Percentiles rank a stretch among this genome's conserved stretches.
phyloP scores from a whole-genome alignment of 208 protist species.

The Trypanosoma lewisi region DNA sequence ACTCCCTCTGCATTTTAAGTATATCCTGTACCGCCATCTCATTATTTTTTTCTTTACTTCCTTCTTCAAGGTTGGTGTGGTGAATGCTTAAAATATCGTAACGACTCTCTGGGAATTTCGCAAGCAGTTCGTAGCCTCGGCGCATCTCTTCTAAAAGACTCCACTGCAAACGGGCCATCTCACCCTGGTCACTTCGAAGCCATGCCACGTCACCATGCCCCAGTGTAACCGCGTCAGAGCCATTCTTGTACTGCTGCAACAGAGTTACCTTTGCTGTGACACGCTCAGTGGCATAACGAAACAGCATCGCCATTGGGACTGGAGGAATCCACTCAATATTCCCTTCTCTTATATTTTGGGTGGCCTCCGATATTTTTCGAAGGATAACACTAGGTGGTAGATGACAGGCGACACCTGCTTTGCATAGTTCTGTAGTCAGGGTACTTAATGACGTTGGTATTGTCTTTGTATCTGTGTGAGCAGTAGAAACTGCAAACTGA shows the following conservation, averaged over 20 bases:
- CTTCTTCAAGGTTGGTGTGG: background rate
- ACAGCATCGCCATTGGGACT: conserved; percentile 1
- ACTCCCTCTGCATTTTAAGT: background rate
- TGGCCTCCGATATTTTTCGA: conserved; percentile 7
- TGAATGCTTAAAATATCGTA: background rate
- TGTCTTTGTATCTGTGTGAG: background rate
- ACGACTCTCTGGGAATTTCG: background rate
- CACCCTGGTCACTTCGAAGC: conserved; percentile 13
- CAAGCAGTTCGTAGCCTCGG: conserved; percentile 16
- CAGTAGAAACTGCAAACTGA: background rate
- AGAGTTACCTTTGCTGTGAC: background rate
- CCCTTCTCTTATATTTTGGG: background rate
- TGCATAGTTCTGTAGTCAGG: conserved; percentile 18
- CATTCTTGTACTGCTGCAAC: conserved; percentile 5
- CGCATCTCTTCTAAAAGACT: conserved; percentile 18
- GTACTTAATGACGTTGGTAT: background rate
- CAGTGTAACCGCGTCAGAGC: background rate
- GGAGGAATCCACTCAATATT: background rate
- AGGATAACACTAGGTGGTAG: conserved; percentile 15
- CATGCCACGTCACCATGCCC: background rate
- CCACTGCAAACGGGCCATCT: conserved; percentile 8
- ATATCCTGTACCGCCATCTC: background rate
- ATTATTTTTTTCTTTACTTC: background rate
- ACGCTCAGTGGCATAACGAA: conserved; percentile 5
- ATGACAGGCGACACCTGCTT: conserved; percentile 12